Conservation (phyloP, 345 rosid genomes). For the Eucalyptus brandiana region DNA sequence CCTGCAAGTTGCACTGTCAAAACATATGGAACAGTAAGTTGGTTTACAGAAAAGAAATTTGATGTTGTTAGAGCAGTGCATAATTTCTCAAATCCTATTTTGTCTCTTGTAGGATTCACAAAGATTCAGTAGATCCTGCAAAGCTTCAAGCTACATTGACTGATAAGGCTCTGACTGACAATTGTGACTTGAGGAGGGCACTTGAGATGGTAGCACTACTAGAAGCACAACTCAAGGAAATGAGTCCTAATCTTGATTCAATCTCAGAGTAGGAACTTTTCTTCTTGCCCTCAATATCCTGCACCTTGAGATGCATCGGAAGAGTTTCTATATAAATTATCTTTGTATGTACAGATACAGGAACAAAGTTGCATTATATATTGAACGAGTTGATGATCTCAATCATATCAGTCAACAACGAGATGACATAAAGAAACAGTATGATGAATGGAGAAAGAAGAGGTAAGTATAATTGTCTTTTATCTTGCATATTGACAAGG, state of each 20-base stretch:
- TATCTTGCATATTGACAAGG: not conserved
- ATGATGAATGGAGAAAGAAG: constrained; percentile 85
- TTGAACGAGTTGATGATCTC: constrained; percentile 76
- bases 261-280: constrained; percentile 62
- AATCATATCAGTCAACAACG: constrained; percentile 68
- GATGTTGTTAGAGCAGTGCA: not conserved
- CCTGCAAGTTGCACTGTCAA: constrained; percentile 48
- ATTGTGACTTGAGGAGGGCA: constrained; percentile 56
- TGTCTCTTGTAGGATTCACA: constrained; percentile 60
- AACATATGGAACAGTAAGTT: constrained; percentile 88
- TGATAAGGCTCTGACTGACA: constrained; percentile 39
- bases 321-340: not conserved
- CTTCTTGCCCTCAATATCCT: not conserved
- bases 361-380: constrained; percentile 54
- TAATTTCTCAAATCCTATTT: not conserved
- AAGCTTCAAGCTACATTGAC: constrained; percentile 76
- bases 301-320: not conserved
- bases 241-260: constrained; percentile 97
- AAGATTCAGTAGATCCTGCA: constrained; percentile 79
- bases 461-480: constrained; percentile 26
- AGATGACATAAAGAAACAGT: constrained; percentile 71
- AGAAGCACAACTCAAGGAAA: constrained; percentile 86
- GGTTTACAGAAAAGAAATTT: not conserved
- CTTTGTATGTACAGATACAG: constrained; percentile 43
- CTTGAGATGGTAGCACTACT: constrained; percentile 72